Percentiles rank a stretch among this genome's conserved stretches.
Evolutionary conservation across 768 basidiomycete species (phyloP).

Genomic region (Leccinum obscurum): DNA sequence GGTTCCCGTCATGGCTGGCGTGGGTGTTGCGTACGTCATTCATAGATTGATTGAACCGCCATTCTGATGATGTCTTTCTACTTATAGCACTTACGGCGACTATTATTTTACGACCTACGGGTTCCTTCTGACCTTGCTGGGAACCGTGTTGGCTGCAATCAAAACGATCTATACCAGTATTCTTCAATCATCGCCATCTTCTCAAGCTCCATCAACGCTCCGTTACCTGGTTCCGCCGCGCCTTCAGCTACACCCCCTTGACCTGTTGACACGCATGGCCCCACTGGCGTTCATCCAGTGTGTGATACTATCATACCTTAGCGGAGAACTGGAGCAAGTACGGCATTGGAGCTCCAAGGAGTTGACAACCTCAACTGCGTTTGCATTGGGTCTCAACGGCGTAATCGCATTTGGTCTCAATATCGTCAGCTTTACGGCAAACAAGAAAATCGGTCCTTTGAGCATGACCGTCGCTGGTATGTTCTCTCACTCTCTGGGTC

Average conservation of each 20-base stretch:
- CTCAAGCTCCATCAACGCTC: constrained; percentile 15
- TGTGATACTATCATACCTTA: constrained; percentile 68
- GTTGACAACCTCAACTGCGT: constrained; percentile 39
- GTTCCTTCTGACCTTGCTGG: constrained; percentile 83
- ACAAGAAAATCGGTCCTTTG: constrained; percentile 84
- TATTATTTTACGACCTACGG: constrained; percentile 90
- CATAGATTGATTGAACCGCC: background rate
- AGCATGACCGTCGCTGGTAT: constrained; percentile 89
- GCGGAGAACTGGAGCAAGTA: constrained; percentile 77
- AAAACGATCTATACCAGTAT: constrained; percentile 93
- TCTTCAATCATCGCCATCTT: constrained; percentile 51
- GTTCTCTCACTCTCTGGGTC: constrained; percentile 23
- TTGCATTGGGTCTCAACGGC: constrained; percentile 74
- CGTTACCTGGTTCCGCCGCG: constrained; percentile 33
- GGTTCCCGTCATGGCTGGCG: constrained; percentile 84
- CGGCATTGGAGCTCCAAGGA: constrained; percentile 46
- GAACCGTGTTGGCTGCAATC: constrained; percentile 87
- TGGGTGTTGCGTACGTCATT: constrained; percentile 74
- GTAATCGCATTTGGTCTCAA: constrained; percentile 90
- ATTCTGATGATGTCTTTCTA: background rate
- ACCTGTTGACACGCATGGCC: constrained; percentile 86
- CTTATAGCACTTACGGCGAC: constrained; percentile 84
- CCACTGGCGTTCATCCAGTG: constrained; percentile 92
- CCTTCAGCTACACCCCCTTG: constrained; percentile 68
- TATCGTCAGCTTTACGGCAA: constrained; percentile 94